Base-by-base conservation (phyloP, 2,329 filamentous ascomycete species). In the Mycocentrospora acerina region DNA sequence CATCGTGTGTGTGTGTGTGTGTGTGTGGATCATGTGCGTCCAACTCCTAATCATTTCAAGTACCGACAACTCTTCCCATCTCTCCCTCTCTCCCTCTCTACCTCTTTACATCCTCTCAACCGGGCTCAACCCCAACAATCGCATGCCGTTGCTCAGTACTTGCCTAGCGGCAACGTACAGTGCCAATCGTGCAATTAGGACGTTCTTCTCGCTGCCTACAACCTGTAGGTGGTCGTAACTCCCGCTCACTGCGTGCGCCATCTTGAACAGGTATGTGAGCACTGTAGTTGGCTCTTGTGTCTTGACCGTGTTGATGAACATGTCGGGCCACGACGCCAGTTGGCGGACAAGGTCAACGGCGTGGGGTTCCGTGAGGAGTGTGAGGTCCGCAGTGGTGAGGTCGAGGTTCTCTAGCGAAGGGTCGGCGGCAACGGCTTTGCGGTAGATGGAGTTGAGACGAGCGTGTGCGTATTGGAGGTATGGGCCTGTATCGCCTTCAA, bases 211-310 rank as follows among this genome's bases (percentile, higher is more conserved):
- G 45, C 82, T 86, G 37, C 87, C 86, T n/a, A 94, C 81, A 37
- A 93, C 87, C 60, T 86, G 81, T 46, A 94, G 74, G 44, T 88
- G 83, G 58, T 90, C 87, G 68, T 94, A 94, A 65, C 85, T 89
- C 37, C 80, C 84, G 71, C 84, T 89, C 37, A 94, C 69, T 17
- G 81, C 75, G 68, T 94, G 88, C 3, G 86, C 88, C 83, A 94
- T 86, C 77, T 87, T 88, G 76, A 91, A 93, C 29, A 93, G 75
- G 64, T 91, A 89, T 4, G 78, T 80, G 25, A 86, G 68, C 27
- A 86, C 73, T 0, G 81, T 85, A 1, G 81, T 79, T 0, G 84
- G 83, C 65, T 94, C 90, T 15, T 90, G 78, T 0, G 88, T 94
- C 75, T 87, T 88, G 55, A 93, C 74, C 0, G 89, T 90, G 68